Evolutionary conservation across 2,329 filamentous ascomycete species (phyloP), one percentile per base, ranked within the genome.

Genomic region (Alternaria conjuncta): DNA sequence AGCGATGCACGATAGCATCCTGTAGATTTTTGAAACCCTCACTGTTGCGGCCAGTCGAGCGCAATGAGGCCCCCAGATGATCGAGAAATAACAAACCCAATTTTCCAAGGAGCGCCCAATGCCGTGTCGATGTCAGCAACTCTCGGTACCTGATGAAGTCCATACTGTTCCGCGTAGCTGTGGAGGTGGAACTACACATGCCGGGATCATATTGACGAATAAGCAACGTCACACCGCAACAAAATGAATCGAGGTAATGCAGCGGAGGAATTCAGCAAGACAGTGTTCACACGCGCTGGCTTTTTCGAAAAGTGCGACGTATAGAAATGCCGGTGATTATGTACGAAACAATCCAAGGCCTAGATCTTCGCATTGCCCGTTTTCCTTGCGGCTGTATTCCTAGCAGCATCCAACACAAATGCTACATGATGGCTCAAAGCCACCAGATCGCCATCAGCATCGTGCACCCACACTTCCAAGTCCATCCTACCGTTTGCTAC

Each of bases 401-500:
- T 86, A 71, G 85, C 85, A n/a, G 86, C 84, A 62, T 84, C 84
- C 49, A 93, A 72, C 28, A 90, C 86, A 74, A 93, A 81, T 20
- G 85, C 86, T 64, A 93, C 86, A 78, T 94, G 91, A 70, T 89
- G 86, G 74, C 88, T 90, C 65, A 92, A 72, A 2, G 89, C 90
- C 26, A 94, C 85, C 43, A 93, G 71, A 49, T 92, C 88, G 0
- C 88, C 89, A 2, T 79, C 73, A 36, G 84, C 85, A 79, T 94
- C 90, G 75, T 89, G 78, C 3, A 94, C 81, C 26, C 89, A 80
- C 21, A 95, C 84, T 67, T 95, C 91, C 49, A 94, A 74, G 81
- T 96, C 93, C 75, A 92, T 89, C 62, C 90, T 83, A 1, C 92
- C 92, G 67, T 93, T 89, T 68, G 84, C 85, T 45, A 94, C 87